Conservation (phyloP, 805 yeast species). For the Cyberlindnera maclurae region DNA sequence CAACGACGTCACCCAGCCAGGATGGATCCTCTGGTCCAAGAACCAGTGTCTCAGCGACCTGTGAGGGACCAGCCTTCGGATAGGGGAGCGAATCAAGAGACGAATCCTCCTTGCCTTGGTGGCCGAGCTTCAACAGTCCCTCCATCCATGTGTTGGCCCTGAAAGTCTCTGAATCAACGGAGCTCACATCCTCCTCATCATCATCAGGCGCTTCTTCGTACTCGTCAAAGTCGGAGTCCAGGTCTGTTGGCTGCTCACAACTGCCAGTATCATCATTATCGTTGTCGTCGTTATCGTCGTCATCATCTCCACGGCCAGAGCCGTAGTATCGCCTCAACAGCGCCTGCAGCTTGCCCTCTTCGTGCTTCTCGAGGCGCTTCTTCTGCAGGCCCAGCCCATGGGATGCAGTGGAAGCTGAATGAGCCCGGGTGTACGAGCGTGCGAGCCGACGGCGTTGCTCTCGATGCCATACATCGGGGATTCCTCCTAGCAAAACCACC, state of each 20-base stretch:
- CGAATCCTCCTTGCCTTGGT: too few species aligned
- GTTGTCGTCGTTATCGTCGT: conserved; percentile 2
- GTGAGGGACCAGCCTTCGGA: too few species aligned
- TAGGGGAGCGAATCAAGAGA: too few species aligned
- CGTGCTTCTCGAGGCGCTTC: neutral
- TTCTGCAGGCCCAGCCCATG: neutral
- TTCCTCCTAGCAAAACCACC: conserved; percentile 45
- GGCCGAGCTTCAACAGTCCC: too few species aligned
- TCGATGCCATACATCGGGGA: conserved; percentile 51
- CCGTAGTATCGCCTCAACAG: conserved; percentile 5
- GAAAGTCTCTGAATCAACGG: neutral
- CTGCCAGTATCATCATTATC: neutral
- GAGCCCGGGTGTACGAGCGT: conserved; percentile 11
- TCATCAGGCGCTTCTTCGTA: conserved; percentile 1
- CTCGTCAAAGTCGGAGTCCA: conserved; percentile 1
- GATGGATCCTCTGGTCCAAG: too few species aligned
- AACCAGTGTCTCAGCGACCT: too few species aligned
- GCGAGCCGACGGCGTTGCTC: conserved; percentile 28
- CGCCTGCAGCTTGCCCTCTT: conserved; percentile 2
- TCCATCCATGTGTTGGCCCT: too few species aligned
- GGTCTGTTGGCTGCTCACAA: too few species aligned
- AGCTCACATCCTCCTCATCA: neutral
- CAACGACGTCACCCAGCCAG: too few species aligned
- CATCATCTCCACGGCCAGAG: conserved; percentile 1
- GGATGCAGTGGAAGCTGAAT: neutral